Evolutionary conservation across 495 filamentous ascomycete genomes (phyloP), one percentile per base, ranked within the genome.

Genomic region (Evernia prunastri): DNA sequence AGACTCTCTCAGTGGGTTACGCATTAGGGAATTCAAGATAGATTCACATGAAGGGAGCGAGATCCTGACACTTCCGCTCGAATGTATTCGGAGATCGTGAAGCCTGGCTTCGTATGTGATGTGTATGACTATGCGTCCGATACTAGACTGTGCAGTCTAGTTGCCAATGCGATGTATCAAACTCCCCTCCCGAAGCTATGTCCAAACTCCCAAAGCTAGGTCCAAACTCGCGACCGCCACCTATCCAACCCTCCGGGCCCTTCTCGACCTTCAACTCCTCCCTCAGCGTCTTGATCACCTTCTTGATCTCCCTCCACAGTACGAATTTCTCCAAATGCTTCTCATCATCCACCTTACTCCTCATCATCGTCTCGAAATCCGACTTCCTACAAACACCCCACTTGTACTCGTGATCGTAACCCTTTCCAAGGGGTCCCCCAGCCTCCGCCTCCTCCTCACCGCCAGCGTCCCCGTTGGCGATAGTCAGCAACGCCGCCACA

Each of bases 251-350:
- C 17, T 4, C 36, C 8, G 20, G 15, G 2, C 23, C 45, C 6
- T 66, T 65, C 42, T 68, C 65, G 17, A 68, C 51, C 2, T 63
- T 73, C 66, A 79, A 61, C 63, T 78, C 76, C 61, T 78, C 73
- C 45, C 72, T 64, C 45, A 79, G 57, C 37, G 74, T 69, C 58
- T 69, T 63, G 15, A 79, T 66, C 61, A 77, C 76, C 66, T 74
- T 75, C 69, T 76, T 74, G 5, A 79, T 71, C 64, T 73, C 74
- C 25, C 71, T 62, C 77, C 77, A 79, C 12, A 79, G 64, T 11
- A 76, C 60, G 47, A 72, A 70, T 12, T 67, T 63, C 8, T 75
- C 70, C 35, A 79, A 56, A 37, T 71, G 67, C 43, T 68, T 31
- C n/a, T 72, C 70, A 25, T 67, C 62, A 11, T 67, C 68, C 39